Evolutionary conservation across 2,329 filamentous ascomycete species (phyloP).

Genomic region (Penicillium olsonii): DNA sequence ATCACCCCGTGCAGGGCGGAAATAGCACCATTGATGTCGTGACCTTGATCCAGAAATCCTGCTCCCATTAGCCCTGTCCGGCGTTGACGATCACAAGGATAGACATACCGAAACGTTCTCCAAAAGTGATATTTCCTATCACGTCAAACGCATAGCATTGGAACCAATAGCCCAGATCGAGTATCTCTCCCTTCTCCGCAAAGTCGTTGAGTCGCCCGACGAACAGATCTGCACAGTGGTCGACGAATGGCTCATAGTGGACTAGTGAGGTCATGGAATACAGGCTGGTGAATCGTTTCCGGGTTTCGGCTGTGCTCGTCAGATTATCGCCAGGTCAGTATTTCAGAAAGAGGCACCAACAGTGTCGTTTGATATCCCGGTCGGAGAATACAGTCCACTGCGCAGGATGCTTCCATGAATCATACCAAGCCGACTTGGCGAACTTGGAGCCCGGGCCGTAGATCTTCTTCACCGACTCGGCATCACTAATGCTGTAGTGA

Average conservation of each 20-base stretch:
- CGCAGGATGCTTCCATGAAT: constrained; percentile 33
- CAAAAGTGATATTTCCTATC: constrained; percentile 54
- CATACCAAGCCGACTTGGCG: constrained; percentile 41
- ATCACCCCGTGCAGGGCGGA: constrained; percentile 37
- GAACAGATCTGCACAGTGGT: constrained; percentile 50
- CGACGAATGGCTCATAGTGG: constrained; percentile 52
- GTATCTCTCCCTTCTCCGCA: constrained; percentile 22
- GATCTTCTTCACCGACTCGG: constrained; percentile 43
- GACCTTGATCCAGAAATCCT: constrained; percentile 51
- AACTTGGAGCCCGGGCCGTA: constrained; percentile 46
- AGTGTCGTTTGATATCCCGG: constrained; percentile 40
- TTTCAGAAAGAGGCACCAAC: constrained; percentile 16
- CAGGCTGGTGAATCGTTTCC: constrained; percentile 45
- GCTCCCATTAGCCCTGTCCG: constrained; percentile 11
- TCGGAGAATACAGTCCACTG: constrained; percentile 38
- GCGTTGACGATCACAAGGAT: too few species aligned
- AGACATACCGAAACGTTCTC: constrained; percentile 29
- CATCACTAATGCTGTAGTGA: constrained; percentile 50
- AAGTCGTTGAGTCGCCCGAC: constrained; percentile 40
- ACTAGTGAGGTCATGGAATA: constrained; percentile 54
- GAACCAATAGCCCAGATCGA: constrained; percentile 45
- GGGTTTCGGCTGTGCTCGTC: constrained; percentile 29
- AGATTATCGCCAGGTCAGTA: background rate
- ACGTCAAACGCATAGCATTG: constrained; percentile 45
- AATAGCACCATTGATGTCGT: constrained; percentile 50